phyloP scores from a whole-genome alignment of 306 rosid genomes.

The Cicer yamashitae region DNA sequence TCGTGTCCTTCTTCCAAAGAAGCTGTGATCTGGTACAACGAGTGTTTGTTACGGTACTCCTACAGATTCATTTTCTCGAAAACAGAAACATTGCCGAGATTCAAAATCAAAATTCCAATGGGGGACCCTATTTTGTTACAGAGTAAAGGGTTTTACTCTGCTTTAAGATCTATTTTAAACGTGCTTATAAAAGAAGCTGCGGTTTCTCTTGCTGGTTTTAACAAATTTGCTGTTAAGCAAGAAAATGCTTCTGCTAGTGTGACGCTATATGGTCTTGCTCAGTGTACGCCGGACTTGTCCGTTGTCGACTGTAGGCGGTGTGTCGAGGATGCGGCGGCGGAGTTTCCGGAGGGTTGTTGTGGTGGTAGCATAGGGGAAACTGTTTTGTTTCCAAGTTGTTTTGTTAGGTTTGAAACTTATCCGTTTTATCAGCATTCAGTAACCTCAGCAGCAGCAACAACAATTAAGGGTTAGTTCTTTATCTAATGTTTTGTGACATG shows the following conservation, averaged over 20 bases:
- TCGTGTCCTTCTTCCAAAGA: constrained; percentile 43
- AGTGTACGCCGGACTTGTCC: constrained; percentile 58
- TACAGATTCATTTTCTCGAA: constrained; percentile 42
- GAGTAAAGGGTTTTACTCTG: constrained; percentile 34
- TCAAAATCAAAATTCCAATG: constrained; percentile 47
- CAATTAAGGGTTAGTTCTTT: constrained; percentile 33
- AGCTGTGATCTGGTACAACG: constrained; percentile 60
- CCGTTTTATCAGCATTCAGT: constrained; percentile 54
- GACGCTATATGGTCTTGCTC: constrained; percentile 51
- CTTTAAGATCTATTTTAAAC: constrained; percentile 41
- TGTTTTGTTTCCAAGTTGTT: constrained; percentile 53
- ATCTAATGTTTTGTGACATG: not conserved
- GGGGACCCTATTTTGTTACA: constrained; percentile 48
- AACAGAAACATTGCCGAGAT: constrained; percentile 46
- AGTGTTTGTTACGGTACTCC: constrained; percentile 54
- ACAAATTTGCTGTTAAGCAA: constrained; percentile 43
- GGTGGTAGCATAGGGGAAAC: constrained; percentile 50
- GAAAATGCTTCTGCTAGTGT: constrained; percentile 31
- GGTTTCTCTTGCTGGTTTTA: constrained; percentile 4
- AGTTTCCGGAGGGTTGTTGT: constrained; percentile 47
- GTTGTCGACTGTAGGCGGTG: constrained; percentile 44
- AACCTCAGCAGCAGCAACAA: not conserved
- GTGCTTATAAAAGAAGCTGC: constrained; percentile 43
- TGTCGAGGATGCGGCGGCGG: constrained; percentile 40
- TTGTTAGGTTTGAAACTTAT: constrained; percentile 50